Conservation (phyloP, 2,329 filamentous ascomycete genomes). For the Trichoderma afroharzianum region DNA sequence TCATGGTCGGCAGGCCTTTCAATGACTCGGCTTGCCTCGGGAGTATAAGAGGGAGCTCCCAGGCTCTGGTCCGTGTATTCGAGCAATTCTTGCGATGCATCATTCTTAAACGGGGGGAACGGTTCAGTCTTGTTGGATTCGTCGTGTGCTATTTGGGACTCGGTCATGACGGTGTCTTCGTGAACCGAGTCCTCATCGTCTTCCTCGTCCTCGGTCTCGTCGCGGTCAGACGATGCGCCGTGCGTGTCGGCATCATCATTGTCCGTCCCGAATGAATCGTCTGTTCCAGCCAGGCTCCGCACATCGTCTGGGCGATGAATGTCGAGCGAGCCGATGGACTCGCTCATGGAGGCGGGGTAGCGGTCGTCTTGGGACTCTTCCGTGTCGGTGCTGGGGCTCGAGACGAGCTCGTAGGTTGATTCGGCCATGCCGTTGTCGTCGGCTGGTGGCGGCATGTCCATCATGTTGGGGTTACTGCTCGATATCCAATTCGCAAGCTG, state of each 20-base stretch:
- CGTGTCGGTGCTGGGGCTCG: slow-evolving; percentile 43
- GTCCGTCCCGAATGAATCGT: slow-evolving; percentile 45
- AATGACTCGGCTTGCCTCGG: slow-evolving; percentile 32
- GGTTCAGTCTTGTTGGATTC: slow-evolving; percentile 19
- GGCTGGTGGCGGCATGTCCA: slow-evolving; percentile 43
- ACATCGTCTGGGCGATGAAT: slow-evolving; percentile 49
- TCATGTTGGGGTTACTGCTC: slow-evolving; percentile 55
- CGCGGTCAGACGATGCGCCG: neutral
- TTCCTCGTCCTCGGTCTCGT: slow-evolving; percentile 16
- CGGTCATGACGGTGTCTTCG: slow-evolving; percentile 14
- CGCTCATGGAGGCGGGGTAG: slow-evolving; percentile 45
- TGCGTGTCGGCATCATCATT: slow-evolving; percentile 32
- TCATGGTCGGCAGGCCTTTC: slow-evolving; percentile 21
- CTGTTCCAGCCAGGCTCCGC: slow-evolving; percentile 49
- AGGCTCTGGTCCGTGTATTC: slow-evolving; percentile 49
- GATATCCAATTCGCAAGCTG: slow-evolving; percentile 59
- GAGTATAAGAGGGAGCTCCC: slow-evolving; percentile 40
- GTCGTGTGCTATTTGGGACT: slow-evolving; percentile 10
- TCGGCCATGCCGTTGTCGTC: slow-evolving; percentile 52
- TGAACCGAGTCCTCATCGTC: slow-evolving; percentile 17
- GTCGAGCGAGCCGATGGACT: slow-evolving; percentile 50
- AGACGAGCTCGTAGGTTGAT: slow-evolving; percentile 55
- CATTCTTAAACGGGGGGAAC: slow-evolving; percentile 34
- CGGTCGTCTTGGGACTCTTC: slow-evolving; percentile 52
- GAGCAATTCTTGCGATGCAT: slow-evolving; percentile 37